A percentile compares a stretch with the other conserved stretches of the same genome.
phyloP scores from a whole-genome alignment of 768 basidiomycete species.

The Suillus tomentosus region DNA sequence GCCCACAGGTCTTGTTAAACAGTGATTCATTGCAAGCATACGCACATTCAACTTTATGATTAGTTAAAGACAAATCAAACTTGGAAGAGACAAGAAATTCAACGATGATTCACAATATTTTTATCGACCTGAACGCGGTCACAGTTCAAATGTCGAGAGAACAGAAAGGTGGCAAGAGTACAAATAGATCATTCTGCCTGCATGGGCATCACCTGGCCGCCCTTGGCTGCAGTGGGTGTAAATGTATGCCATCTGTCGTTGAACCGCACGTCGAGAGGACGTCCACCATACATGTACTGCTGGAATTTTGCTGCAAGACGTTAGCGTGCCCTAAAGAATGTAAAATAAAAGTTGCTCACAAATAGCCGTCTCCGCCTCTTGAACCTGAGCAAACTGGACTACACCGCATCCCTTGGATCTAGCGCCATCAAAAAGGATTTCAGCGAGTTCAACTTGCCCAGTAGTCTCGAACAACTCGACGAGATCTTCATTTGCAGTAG shows the following conservation, averaged over 20 bases:
- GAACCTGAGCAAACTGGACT: slow-evolving; percentile 86
- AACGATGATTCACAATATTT: not conserved
- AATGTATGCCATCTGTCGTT: slow-evolving; percentile 97
- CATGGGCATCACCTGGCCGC: slow-evolving; percentile 71
- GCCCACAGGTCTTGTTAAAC: not conserved
- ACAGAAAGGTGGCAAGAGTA: not conserved
- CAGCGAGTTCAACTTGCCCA: slow-evolving; percentile 90
- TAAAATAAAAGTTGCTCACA: slow-evolving; percentile 43
- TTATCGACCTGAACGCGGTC: not conserved
- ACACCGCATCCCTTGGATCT: slow-evolving; percentile 95
- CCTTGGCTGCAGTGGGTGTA: slow-evolving; percentile 85
- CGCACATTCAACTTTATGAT: slow-evolving; percentile 5
- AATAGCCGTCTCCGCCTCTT: slow-evolving; percentile 93
- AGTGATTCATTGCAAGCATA: not conserved
- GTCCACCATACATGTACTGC: slow-evolving; percentile 91
- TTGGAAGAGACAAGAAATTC: not conserved
- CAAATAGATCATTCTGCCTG: slow-evolving; percentile 47
- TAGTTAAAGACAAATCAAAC: not conserved
- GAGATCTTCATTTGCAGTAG: slow-evolving; percentile 97
- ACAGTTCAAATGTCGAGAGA: not conserved
- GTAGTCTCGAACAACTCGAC: slow-evolving; percentile 99
- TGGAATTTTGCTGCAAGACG: slow-evolving; percentile 78
- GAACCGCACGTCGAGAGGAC: slow-evolving; percentile 89
- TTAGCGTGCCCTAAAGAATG: not conserved
- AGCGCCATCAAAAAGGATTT: slow-evolving; percentile 91